phyloP scores from a whole-genome alignment of 371 early-diverging fungal species.

The Mucor plumbeus region DNA sequence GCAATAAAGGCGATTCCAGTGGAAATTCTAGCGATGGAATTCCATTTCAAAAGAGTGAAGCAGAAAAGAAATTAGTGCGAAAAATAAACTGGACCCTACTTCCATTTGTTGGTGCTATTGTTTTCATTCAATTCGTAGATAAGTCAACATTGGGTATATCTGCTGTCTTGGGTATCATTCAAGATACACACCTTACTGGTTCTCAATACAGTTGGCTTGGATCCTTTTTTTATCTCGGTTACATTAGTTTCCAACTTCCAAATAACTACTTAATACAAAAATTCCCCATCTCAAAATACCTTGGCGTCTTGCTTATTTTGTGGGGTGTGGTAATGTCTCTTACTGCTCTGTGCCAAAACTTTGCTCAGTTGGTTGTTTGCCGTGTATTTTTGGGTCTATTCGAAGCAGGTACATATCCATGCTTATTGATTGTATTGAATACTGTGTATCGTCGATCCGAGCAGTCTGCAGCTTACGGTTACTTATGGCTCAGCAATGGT shows the following conservation, averaged over 20 bases:
- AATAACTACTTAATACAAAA: constrained; percentile 45
- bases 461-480: constrained; percentile 30
- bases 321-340: constrained; percentile 41
- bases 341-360: constrained; percentile 32
- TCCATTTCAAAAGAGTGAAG: constrained; percentile 22
- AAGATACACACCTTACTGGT: constrained; percentile 29
- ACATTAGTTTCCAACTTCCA: constrained; percentile 32
- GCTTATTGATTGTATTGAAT: constrained; percentile 32
- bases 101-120: constrained; percentile 38
- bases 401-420: constrained; percentile 39
- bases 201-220: constrained; percentile 37
- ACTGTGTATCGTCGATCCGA: constrained; percentile 43
- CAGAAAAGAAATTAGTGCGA: constrained; percentile 33
- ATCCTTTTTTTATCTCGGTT: constrained; percentile 41
- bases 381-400: constrained; percentile 41
- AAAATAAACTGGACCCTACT: constrained; percentile 35
- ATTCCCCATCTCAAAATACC: constrained; percentile 34
- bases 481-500: constrained; percentile 33
- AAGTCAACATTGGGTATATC: constrained; percentile 37
- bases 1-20: not conserved
- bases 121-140: constrained; percentile 44
- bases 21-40: not conserved
- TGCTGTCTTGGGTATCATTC: constrained; percentile 36
- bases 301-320: constrained; percentile 32
- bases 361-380: constrained; percentile 31